phyloP scores from a whole-genome alignment of 768 basidiomycete genomes.

The Pleurotus tuoliensis region DNA sequence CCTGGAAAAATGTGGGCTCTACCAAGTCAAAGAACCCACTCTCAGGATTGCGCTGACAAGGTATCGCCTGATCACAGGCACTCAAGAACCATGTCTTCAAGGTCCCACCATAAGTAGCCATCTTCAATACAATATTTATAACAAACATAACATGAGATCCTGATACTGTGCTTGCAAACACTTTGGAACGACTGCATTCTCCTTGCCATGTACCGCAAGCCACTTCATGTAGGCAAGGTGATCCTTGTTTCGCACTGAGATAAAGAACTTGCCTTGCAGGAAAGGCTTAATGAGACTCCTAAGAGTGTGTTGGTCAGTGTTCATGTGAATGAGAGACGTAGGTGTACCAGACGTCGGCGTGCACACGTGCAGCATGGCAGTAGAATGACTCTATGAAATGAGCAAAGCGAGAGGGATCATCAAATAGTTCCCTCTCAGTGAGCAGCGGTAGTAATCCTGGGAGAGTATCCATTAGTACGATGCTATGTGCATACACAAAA shows the following conservation, averaged over 20 bases:
- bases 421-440: slow-evolving; percentile 10
- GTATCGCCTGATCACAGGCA: not conserved
- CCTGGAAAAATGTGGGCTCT: not conserved
- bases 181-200: not conserved
- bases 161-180: not conserved
- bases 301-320: not conserved
- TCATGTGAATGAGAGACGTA: not conserved
- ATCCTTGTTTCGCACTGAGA: slow-evolving; percentile 4
- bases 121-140: not conserved
- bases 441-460: slow-evolving; percentile 6
- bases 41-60: not conserved
- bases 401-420: slow-evolving; percentile 8
- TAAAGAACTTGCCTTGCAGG: not conserved
- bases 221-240: slow-evolving; percentile 6
- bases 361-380: not conserved
- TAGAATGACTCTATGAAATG: slow-evolving; percentile 8
- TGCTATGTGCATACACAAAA: not conserved
- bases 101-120: too few species aligned
- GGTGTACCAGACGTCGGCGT: not conserved
- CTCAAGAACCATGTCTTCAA: not conserved
- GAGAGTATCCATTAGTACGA: not conserved
- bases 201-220: slow-evolving; percentile 7
- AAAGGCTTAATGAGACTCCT: not conserved
- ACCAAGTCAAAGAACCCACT: not conserved
- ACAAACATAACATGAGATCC: not conserved